Percentiles rank a stretch among this genome's conserved stretches.
Evolutionary conservation across 2,329 filamentous ascomycete species (phyloP).

Genomic region (Triangularia verruculosa): DNA sequence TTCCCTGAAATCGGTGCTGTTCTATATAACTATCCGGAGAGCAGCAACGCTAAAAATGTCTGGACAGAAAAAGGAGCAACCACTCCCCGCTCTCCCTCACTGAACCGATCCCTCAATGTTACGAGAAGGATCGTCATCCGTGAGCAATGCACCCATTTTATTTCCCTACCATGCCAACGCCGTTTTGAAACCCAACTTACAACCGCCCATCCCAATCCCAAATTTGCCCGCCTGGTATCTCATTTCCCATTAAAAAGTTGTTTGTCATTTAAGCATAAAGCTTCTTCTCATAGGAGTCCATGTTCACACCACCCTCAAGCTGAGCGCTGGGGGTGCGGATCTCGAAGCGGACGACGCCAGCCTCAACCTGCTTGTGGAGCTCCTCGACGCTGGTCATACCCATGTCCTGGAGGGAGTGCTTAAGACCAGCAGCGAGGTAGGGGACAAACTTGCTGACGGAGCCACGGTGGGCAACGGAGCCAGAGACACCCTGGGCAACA

Average conservation of each 20-base stretch:
- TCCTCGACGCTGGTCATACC: conserved; percentile 76
- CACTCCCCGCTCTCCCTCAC: not conserved
- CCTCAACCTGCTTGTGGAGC: conserved; percentile 71
- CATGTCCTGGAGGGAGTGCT: conserved; percentile 96
- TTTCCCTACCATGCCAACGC: conserved; percentile 14
- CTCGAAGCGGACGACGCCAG: conserved; percentile 84
- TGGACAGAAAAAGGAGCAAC: not conserved
- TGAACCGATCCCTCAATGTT: conserved; percentile 10
- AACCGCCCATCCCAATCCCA: conserved; percentile 14
- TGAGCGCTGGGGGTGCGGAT: conserved; percentile 90
- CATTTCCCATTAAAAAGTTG: conserved; percentile 9
- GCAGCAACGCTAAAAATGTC: not conserved
- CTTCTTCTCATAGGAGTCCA: conserved; percentile 99
- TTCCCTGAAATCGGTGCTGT: not conserved
- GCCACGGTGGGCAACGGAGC: conserved; percentile 76
- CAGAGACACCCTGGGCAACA: conserved; percentile 94
- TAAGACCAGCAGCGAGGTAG: conserved; percentile 90
- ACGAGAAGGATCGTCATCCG: conserved; percentile 1
- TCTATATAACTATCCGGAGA: not conserved
- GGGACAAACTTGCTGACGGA: conserved; percentile 94
- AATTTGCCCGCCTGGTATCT: conserved; percentile 2
- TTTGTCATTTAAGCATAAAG: conserved; percentile 72
- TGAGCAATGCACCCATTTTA: conserved; percentile 8
- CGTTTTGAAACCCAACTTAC: conserved; percentile 13
- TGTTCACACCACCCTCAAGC: conserved; percentile 94